phyloP scores from a whole-genome alignment of 2,329 filamentous ascomycete genomes.

The Pseudocercospora cruenta region DNA sequence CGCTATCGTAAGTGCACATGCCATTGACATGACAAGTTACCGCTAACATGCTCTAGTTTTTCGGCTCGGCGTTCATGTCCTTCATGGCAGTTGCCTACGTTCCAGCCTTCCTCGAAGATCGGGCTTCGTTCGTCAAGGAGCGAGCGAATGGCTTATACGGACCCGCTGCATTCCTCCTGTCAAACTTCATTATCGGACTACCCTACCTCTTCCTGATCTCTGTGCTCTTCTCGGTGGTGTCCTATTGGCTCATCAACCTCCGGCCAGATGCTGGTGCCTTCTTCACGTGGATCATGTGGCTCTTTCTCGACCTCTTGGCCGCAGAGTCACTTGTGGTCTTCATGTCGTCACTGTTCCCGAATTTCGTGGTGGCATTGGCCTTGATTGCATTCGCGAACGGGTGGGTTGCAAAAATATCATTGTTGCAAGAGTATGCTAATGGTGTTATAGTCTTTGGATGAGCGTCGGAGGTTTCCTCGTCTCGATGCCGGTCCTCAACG shows the following conservation, averaged over 20 bases:
- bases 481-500: conserved; percentile 70
- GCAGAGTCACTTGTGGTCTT: conserved; percentile 83
- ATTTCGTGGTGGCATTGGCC: conserved; percentile 78
- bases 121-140: conserved; percentile 73
- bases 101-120: conserved; percentile 80
- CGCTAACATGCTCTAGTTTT: conserved; percentile 42
- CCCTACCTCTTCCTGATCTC: conserved; percentile 81
- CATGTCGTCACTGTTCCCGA: conserved; percentile 71
- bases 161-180: conserved; percentile 69
- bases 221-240: conserved; percentile 71
- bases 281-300: conserved; percentile 78
- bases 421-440: neutral
- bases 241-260: conserved; percentile 81
- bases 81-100: conserved; percentile 75
- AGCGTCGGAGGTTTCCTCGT: conserved; percentile 82
- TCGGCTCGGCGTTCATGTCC: conserved; percentile 57
- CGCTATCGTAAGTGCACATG: conserved; percentile 56
- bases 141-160: conserved; percentile 81
- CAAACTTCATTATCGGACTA: conserved; percentile 81
- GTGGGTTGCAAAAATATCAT: conserved; percentile 4
- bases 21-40: neutral
- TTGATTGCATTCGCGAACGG: conserved; percentile 84
- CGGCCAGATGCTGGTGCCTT: conserved; percentile 66
- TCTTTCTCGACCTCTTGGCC: conserved; percentile 80
- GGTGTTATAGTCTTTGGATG: conserved; percentile 70